phyloP scores from a whole-genome alignment of 116 monocot species.

The Iris pallida region DNA sequence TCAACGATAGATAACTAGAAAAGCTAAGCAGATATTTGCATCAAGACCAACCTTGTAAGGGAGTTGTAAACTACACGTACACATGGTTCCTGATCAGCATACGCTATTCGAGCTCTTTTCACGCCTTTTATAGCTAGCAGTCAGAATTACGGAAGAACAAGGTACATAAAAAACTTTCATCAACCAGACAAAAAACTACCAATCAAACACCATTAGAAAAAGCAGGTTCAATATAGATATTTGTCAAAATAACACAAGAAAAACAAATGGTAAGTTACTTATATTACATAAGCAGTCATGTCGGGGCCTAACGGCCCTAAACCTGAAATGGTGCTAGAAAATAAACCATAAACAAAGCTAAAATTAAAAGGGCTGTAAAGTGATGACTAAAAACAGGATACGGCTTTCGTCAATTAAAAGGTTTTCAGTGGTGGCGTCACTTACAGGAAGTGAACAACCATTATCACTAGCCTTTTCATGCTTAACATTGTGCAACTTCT shows the following conservation, averaged over 20 bases:
- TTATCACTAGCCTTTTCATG: slow-evolving; percentile 7
- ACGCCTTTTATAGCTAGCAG: slow-evolving; percentile 44
- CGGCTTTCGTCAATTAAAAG: slow-evolving; percentile 34
- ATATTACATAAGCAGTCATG: too few relatives aligned
- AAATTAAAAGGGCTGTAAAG: background rate
- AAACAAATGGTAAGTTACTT: too few relatives aligned
- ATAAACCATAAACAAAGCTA: background rate
- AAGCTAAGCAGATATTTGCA: background rate
- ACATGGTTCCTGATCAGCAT: slow-evolving; percentile 60
- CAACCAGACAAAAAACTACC: too few relatives aligned
- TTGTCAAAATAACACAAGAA: too few relatives aligned
- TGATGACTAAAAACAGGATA: slow-evolving; percentile 45
- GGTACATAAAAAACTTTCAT: too few relatives aligned
- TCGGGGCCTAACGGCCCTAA: too few relatives aligned
- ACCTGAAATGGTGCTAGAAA: too few relatives aligned
- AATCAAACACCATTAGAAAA: too few relatives aligned
- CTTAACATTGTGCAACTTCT: slow-evolving; percentile 18
- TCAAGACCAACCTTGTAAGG: slow-evolving; percentile 67
- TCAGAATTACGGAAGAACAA: slow-evolving; percentile 45
- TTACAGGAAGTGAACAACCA: slow-evolving; percentile 1
- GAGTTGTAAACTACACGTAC: slow-evolving; percentile 70
- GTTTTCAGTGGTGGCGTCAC: slow-evolving; percentile 8
- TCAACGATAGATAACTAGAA: background rate
- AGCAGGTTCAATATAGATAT: too few relatives aligned
- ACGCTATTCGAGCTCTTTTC: slow-evolving; percentile 67